Percentiles rank a stretch among this genome's conserved stretches.
These are phyloP conservation scores for Oryza nivara DNA, from an alignment of 176 grass and related monocot genomes.

Conservation along the genomic window DNA sequence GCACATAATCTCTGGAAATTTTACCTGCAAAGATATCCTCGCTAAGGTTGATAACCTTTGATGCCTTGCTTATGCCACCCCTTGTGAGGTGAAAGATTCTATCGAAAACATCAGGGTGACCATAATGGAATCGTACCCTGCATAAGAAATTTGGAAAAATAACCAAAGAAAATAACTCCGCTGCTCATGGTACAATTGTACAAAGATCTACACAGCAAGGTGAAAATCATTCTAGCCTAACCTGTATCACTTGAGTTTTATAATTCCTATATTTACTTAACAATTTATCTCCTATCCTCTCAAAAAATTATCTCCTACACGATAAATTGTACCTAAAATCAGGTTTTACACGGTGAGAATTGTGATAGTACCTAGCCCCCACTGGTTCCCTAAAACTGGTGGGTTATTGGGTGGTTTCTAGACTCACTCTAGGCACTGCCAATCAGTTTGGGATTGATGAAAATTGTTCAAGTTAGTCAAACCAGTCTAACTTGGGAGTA, in stretches of 20 bases:
- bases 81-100: constrained; percentile 81
- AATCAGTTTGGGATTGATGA: background rate
- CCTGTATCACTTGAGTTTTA: constrained; percentile 4
- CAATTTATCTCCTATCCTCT: constrained; percentile 23
- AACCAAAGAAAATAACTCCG: background rate
- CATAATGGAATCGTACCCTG: constrained; percentile 81
- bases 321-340: constrained; percentile 8
- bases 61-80: constrained; percentile 79
- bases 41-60: constrained; percentile 75
- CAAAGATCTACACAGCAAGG: constrained; percentile 27
- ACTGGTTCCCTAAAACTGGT: background rate
- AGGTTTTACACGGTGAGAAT: background rate
- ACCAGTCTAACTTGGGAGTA: background rate
- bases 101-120: constrained; percentile 82
- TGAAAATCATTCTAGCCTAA: background rate
- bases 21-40: constrained; percentile 84
- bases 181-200: constrained; percentile 8
- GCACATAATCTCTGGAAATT: constrained; percentile 29
- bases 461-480: background rate
- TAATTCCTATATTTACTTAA: background rate
- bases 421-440: background rate
- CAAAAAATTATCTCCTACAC: constrained; percentile 8
- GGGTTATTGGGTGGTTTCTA: background rate
- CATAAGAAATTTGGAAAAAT: constrained; percentile 18
- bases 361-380: background rate